Conservation (phyloP, 805 yeast species). For the Cyberlindnera sargentensis region DNA sequence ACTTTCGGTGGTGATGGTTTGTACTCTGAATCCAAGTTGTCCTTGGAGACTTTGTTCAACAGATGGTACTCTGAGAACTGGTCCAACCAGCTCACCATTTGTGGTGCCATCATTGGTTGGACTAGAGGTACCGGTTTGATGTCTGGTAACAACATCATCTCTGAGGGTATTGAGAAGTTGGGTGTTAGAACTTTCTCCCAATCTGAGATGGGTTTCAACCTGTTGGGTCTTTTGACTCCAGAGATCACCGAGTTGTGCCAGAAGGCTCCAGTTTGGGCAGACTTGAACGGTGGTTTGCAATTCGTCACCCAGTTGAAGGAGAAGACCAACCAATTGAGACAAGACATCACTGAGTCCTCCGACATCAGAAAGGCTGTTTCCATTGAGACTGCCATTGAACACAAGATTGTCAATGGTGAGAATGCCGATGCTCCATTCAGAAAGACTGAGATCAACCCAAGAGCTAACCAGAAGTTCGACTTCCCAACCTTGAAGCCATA, state of each 20-base stretch:
- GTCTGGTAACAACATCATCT: constrained; percentile 95
- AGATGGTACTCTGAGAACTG: constrained; percentile 99
- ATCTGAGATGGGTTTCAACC: constrained; percentile 98
- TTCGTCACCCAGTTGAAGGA: constrained; percentile 87
- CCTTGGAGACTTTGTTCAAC: constrained; percentile 93
- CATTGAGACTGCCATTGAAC: constrained; percentile 84
- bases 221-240: constrained; percentile 89
- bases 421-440: constrained; percentile 81
- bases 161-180: constrained; percentile 91
- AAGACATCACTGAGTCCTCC: constrained; percentile 66
- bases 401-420: constrained; percentile 75
- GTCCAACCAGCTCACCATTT: constrained; percentile 87
- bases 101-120: constrained; percentile 99
- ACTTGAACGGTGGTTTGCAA: constrained; percentile 97
- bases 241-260: constrained; percentile 81
- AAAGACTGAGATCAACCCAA: constrained; percentile 75
- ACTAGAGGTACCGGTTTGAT: constrained; percentile 99
- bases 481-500: constrained; percentile 86
- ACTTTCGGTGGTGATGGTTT: constrained; percentile 98
- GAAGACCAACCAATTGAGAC: constrained; percentile 72
- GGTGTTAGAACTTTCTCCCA: constrained; percentile 99
- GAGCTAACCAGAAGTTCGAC: constrained; percentile 88
- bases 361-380: constrained; percentile 95
- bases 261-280: constrained; percentile 93
- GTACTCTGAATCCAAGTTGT: constrained; percentile 94